Base-by-base conservation (phyloP, 2,329 filamentous ascomycete genomes). In the Colletotrichum scovillei region DNA sequence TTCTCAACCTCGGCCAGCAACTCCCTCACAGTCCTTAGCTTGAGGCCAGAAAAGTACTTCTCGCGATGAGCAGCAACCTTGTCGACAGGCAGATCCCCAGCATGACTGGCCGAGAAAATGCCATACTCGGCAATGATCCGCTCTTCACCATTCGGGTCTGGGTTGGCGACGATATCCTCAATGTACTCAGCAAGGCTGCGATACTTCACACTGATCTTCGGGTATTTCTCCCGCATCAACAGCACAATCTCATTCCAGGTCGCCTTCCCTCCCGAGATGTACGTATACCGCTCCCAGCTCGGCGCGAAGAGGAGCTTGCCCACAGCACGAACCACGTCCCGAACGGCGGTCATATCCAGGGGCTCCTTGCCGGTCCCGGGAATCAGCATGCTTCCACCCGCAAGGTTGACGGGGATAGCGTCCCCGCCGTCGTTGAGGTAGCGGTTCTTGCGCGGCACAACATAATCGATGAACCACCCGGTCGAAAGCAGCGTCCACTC, bases 401-500 rank as follows among this genome's bases (percentile, higher is more conserved):
- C 28, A 22, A 67, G 22, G 53, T 75, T 63, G 53, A 75, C 52
- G n/a, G 65, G 65, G 32, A 62, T 70, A 5, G 58, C 53, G 3
- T 73, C 72, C 6, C 66, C 72, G 4, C 49, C 57, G 30, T 74
- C 72, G n/a, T 60, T 63, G 42, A 75, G 63, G 12, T 67, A 52
- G 7, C 72, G 68, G 49, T 74, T 70, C 49, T 32, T 57, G 12
- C 46, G 30, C 30, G 74, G 74, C 4, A 75, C 35, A n/a, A 74
- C 30, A 19, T 73, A 75, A 42, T 76, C 75, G 19, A 68, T 42
- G 9, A 76, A 58, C 74, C 72, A 76, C 38, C 74, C 73, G 8
- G 30, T 60, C 2, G 60, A 72, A 26, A 76, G 22, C 7, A 76
- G 57, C 24, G 75, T 76, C 73, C 75, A 76, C 42, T 76, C 74